Evolutionary conservation across 805 yeast genomes (phyloP).

Genomic region (Metschnikowia aberdeeniae): DNA sequence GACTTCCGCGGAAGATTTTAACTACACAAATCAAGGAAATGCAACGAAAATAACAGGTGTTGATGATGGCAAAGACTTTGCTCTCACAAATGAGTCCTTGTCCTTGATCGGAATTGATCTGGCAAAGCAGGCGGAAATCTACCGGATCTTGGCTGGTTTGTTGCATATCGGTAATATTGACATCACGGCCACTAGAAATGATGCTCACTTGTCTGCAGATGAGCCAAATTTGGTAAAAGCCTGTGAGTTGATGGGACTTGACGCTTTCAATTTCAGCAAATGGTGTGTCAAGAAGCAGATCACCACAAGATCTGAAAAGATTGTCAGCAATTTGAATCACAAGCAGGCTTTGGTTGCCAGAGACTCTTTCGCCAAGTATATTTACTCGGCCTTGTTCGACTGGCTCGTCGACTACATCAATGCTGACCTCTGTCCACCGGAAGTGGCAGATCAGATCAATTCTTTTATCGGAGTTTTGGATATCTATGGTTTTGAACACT

Average conservation of each 20-base stretch:
- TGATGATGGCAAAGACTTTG: conserved; percentile 78
- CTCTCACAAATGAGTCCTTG: conserved; percentile 72
- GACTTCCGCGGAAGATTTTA: conserved; percentile 61
- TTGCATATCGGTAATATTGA: conserved; percentile 91
- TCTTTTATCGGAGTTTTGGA: conserved; percentile 94
- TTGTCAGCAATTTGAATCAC: conserved; percentile 74
- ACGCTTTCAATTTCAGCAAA: conserved; percentile 68
- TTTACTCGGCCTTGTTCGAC: conserved; percentile 88
- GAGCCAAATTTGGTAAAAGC: conserved; percentile 83
- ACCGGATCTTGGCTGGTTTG: conserved; percentile 78
- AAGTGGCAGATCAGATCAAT: conserved; percentile 51
- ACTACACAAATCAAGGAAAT: conserved; percentile 89
- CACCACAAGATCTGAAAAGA: conserved; percentile 87
- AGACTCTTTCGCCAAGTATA: conserved; percentile 94
- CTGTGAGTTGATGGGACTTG: conserved; percentile 78
- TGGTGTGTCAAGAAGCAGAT: conserved; percentile 94
- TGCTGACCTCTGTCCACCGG: conserved; percentile 73
- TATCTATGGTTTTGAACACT: conserved; percentile 97
- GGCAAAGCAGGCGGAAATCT: conserved; percentile 61
- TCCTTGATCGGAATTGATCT: conserved; percentile 68
- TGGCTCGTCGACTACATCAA: conserved; percentile 90
- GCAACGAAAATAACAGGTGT: conserved; percentile 65
- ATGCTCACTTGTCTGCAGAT: conserved; percentile 76
- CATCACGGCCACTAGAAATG: conserved; percentile 77
- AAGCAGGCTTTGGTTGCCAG: conserved; percentile 87